phyloP scores from a whole-genome alignment of 2,329 filamentous ascomycete genomes.

The Penicillium decumbens region DNA sequence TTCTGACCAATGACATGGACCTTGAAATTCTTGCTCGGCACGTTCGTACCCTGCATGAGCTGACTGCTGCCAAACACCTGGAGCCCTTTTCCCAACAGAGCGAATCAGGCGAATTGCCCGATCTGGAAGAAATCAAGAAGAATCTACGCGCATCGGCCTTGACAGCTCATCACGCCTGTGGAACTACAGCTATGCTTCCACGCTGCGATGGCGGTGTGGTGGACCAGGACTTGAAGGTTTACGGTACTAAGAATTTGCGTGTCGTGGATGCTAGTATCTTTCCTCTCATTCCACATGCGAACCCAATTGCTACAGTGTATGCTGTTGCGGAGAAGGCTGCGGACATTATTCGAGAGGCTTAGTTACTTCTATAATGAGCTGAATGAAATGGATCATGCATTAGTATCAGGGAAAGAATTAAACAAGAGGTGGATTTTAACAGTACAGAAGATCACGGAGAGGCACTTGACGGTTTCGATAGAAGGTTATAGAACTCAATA shows the following conservation, averaged over 20 bases:
- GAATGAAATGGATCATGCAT: no score
- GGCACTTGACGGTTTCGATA: no score
- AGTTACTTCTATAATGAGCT: not conserved
- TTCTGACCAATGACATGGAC: constrained; percentile 11
- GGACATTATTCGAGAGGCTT: constrained; percentile 22
- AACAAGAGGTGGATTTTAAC: no score
- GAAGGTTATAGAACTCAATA: no score
- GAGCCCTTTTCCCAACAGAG: constrained; percentile 5
- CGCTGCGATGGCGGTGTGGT: constrained; percentile 31
- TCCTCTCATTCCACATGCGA: constrained; percentile 35
- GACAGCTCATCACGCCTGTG: constrained; percentile 13
- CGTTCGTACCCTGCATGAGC: constrained; percentile 3
- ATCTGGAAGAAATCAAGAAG: constrained; percentile 14
- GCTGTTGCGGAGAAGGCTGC: constrained; percentile 34
- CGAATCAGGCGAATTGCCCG: not conserved
- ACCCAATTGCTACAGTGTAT: constrained; percentile 39
- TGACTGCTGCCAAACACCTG: not conserved
- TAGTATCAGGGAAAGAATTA: no score
- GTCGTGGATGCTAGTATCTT: constrained; percentile 38
- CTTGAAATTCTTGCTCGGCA: constrained; percentile 15
- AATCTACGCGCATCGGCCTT: constrained; percentile 2
- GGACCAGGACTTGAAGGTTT: constrained; percentile 26
- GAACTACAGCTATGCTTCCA: constrained; percentile 29
- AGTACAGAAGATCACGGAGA: no score
- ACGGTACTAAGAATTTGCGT: constrained; percentile 32